Base-by-base conservation (phyloP, 495 filamentous ascomycete genomes). In the Aspergillus coremiiformis region DNA sequence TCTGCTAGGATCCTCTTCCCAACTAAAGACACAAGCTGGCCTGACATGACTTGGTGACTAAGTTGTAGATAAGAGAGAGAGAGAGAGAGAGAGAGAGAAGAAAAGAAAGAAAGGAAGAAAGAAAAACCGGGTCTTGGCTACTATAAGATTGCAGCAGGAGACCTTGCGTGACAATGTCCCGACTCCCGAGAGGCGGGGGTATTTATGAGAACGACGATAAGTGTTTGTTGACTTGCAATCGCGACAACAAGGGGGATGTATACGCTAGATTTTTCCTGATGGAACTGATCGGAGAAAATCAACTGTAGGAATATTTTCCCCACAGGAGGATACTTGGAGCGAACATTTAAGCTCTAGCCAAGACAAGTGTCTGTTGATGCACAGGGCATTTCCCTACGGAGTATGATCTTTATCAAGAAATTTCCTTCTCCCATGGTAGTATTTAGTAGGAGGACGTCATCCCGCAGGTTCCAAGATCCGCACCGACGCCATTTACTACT, bases 1-100 rank as follows among this genome's bases (percentile, higher is more conserved):
- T 87, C 84, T 24, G 77, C 82, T 22, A 89, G 71, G 44, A 89
- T 78, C 57, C 72, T 82, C 63, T 87, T 84, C 55, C 78, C 74
- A 37, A 89, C 71, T 33, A 84, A 64, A 44, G 77, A 81, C 20
- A 71, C 69, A 1, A 85, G 58, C 30, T 73, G 46, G 35, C 67
- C 64, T 22, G 81, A 73, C 81, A 85, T 84, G 49, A 43, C 55
- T 35, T 35, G 4, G 24, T 8, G 8, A 27, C 24, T 8, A 27
- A 27, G 24, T 27, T 27, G 24, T 27, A 8, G 24, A 8, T 27
- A 27, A 27, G n/a, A n/a, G n/a, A n/a, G n/a, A n/a, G n/a, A n/a
- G n/a, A n/a, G n/a, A n/a, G n/a, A n/a, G n/a, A n/a, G n/a, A n/a
- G n/a, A n/a, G n/a, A n/a, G n/a, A n/a, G n/a, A n/a, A n/a, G n/a